Percentiles rank a stretch among this genome's conserved stretches.
Evolutionary conservation across 2,329 filamentous ascomycete species (phyloP).

Genomic region (Cladosporium halotolerans): DNA sequence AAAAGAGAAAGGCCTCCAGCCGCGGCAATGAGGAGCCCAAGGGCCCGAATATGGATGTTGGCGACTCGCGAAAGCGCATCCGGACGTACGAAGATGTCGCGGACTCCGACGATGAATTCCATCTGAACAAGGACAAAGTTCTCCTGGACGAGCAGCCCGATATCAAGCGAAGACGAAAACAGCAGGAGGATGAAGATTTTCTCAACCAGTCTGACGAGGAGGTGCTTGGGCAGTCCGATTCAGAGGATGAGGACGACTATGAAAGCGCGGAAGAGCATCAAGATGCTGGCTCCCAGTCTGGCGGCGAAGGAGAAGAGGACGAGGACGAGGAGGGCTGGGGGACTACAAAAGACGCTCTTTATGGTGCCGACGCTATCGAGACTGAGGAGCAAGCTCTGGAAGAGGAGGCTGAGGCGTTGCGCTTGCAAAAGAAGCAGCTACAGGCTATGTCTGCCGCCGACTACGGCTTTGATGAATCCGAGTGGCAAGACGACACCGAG

Average conservation of each 20-base stretch:
- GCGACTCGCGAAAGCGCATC: constrained; percentile 48
- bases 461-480: constrained; percentile 85
- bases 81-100: constrained; percentile 75
- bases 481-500: constrained; percentile 60
- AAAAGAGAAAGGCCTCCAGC: constrained; percentile 14
- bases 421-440: constrained; percentile 85
- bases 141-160: constrained; percentile 74
- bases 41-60: constrained; percentile 19
- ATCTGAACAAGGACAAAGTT: constrained; percentile 78
- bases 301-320: constrained; percentile 30
- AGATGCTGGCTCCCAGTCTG: constrained; percentile 22
- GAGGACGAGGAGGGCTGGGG: constrained; percentile 72
- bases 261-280: constrained; percentile 24
- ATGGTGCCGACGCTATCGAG: constrained; percentile 74
- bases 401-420: constrained; percentile 84
- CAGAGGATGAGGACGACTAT: constrained; percentile 30
- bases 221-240: constrained; percentile 40
- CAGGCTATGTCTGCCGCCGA: constrained; percentile 85
- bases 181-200: constrained; percentile 60
- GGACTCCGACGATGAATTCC: constrained; percentile 91
- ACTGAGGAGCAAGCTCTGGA: constrained; percentile 72
- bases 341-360: constrained; percentile 81
- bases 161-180: constrained; percentile 68
- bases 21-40: constrained; percentile 10
- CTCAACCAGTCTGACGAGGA: constrained; percentile 58